A percentile compares a stretch with the other conserved stretches of the same genome.
Conservation (phyloP, 2,329 filamentous ascomycete genomes). For the Pseudopithomyces maydicus region DNA sequence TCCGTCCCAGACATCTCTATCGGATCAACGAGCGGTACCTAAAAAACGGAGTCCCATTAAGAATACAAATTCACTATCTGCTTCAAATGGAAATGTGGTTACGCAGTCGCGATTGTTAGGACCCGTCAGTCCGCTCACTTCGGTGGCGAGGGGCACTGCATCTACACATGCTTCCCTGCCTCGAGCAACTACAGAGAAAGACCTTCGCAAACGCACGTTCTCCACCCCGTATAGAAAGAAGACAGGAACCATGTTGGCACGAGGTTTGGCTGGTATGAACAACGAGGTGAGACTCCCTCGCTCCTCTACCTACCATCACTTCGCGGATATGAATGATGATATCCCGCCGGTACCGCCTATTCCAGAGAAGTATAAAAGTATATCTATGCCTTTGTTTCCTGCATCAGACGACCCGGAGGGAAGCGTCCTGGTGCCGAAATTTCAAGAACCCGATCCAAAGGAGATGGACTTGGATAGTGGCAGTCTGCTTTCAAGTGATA, state of each 20-base stretch:
- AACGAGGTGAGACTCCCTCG: constrained; percentile 42
- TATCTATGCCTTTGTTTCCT: constrained; percentile 20
- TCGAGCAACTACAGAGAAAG: constrained; percentile 20
- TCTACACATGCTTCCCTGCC: constrained; percentile 12
- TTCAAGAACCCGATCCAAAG: neutral
- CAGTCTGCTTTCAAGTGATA: neutral
- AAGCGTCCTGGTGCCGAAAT: too few species aligned
- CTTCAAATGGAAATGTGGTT: constrained; percentile 8
- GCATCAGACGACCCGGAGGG: neutral
- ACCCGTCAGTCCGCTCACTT: constrained; percentile 21
- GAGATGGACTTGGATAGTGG: neutral
- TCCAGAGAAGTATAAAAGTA: constrained; percentile 24
- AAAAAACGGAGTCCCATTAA: constrained; percentile 10
- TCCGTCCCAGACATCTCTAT: constrained; percentile 26
- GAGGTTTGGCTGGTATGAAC: constrained; percentile 22
- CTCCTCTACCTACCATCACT: constrained; percentile 33
- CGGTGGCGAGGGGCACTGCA: constrained; percentile 6
- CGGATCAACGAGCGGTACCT: constrained; percentile 18
- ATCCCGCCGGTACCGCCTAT: constrained; percentile 32
- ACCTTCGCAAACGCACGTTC: constrained; percentile 24
- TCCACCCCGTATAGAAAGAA: constrained; percentile 25
- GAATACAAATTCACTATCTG: neutral
- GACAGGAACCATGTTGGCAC: constrained; percentile 27
- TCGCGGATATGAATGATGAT: constrained; percentile 19
- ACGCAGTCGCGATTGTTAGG: constrained; percentile 20